Percentiles rank a stretch among this genome's conserved stretches.
These are phyloP conservation scores for Eragrostis tef DNA, from an alignment of 202 grass and related monocot species.

Conservation along the genomic window DNA sequence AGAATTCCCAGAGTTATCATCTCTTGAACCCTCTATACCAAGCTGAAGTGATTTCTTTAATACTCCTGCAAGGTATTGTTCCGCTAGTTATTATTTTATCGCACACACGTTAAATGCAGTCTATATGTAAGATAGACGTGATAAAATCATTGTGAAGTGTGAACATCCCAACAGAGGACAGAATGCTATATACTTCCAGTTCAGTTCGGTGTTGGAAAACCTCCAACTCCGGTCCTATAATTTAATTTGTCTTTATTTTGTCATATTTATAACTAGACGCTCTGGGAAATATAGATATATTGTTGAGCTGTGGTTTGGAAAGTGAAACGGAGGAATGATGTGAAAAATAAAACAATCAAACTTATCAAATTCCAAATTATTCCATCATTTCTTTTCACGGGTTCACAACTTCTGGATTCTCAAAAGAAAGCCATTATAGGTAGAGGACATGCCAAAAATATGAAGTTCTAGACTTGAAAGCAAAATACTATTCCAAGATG, in stretches of 20 bases:
- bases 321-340: not conserved
- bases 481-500: not conserved
- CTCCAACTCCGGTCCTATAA: constrained; percentile 4
- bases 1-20: constrained; percentile 32
- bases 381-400: not conserved
- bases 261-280: constrained; percentile 1
- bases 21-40: constrained; percentile 47
- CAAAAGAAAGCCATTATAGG: not conserved
- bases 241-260: not conserved
- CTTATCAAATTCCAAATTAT: not conserved
- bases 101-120: not conserved
- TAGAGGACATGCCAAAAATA: not conserved
- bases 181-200: constrained; percentile 8
- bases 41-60: constrained; percentile 61
- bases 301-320: not conserved
- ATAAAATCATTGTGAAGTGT: not conserved
- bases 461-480: not conserved
- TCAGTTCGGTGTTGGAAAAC: constrained; percentile 14
- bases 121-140: not conserved
- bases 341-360: constrained; percentile 10
- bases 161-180: not conserved
- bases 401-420: not conserved
- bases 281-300: not conserved
- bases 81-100: not conserved
- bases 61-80: constrained; percentile 56